These are phyloP conservation scores for Hortiboletus rubellus DNA, from an alignment of 1,284 basidiomycete genomes.

Conservation along the genomic window DNA sequence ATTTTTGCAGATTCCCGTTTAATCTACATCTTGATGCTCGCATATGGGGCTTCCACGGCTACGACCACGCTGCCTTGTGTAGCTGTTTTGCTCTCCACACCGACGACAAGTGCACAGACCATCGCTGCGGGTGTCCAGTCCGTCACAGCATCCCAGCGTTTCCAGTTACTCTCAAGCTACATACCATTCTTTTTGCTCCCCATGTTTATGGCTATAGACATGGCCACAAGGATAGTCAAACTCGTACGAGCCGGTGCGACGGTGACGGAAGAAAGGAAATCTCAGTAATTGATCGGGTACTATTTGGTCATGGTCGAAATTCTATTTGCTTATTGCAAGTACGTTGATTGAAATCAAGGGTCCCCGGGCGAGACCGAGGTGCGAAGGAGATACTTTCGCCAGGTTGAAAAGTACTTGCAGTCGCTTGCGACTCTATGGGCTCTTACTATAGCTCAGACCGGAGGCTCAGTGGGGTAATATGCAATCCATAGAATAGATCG, in stretches of 20 bases:
- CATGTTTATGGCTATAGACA: constrained; percentile 70
- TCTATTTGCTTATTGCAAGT: not conserved
- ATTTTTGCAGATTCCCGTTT: constrained; percentile 41
- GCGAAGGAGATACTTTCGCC: too few relatives aligned
- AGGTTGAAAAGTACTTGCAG: too few relatives aligned
- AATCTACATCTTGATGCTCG: constrained; percentile 58
- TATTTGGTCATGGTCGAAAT: not conserved
- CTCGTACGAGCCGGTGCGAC: constrained; percentile 9
- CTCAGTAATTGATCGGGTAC: constrained; percentile 6
- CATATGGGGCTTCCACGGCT: constrained; percentile 76
- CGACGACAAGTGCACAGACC: constrained; percentile 37
- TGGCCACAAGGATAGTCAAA: constrained; percentile 47
- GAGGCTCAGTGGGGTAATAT: too few relatives aligned
- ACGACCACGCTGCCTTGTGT: constrained; percentile 79
- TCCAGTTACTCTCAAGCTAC: constrained; percentile 68
- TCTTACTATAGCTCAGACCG: not conserved
- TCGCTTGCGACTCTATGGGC: too few relatives aligned
- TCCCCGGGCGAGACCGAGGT: too few relatives aligned
- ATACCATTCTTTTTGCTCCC: constrained; percentile 77
- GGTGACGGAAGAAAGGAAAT: constrained; percentile 17
- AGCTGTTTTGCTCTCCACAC: constrained; percentile 52
- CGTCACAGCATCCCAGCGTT: constrained; percentile 45
- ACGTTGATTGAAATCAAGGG: too few relatives aligned
- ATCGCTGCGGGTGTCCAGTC: constrained; percentile 37
- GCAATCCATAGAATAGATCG: too few relatives aligned